Evolutionary conservation across 345 rosid genomes (phyloP), one percentile per base, ranked within the genome.

Genomic region (Hirschfeldia incana): DNA sequence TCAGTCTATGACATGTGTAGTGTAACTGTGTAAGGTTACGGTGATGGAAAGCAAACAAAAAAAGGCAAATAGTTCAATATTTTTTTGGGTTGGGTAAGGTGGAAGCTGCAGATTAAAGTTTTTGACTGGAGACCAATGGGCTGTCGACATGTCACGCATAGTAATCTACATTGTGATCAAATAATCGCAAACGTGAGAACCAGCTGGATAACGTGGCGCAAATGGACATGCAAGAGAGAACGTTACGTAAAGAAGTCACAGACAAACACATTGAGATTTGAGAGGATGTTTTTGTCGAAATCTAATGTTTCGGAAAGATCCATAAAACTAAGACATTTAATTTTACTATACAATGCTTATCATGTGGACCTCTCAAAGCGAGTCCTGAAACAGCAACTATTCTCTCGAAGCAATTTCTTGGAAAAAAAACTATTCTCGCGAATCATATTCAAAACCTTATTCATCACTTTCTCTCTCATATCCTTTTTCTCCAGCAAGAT

Each of bases 371-470:
- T 65, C 62, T 65, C 29, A 57, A 5, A 29, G 21, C 44, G 73
- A 72, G 81, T 72, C 62, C 77, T 78, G 81, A 78, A 39, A 78
- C 77, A 78, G 62, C 72, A 78, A 78, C 68, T 78, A 55, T 72
- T 65, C 76, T 8, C 30, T 78, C 67, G 53, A 72, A n/a, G 5
- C 57, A 49, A 49, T 49, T 49, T 49, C 17, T n/a, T 1, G 12
- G 5, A n/a, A 13, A 49, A 44, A 42, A 44, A 70, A 77, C 66
- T 78, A 16, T 55, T 65, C 76, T 8, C 9, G 72, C 61, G 62
- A 2, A 72, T 65, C 67, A 12, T 27, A 33, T 62, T 44, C 62
- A 51, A 13, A 78, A 78, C 62, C 72, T 49, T 71, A 65, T 78
- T 78, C 81, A 65, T 39, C 67, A 55, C 49, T 65, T 57, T 78